A percentile compares a stretch with the other conserved stretches of the same genome.
Evolutionary conservation across 345 rosid species (phyloP).

Genomic region (Cardamine occulta): DNA sequence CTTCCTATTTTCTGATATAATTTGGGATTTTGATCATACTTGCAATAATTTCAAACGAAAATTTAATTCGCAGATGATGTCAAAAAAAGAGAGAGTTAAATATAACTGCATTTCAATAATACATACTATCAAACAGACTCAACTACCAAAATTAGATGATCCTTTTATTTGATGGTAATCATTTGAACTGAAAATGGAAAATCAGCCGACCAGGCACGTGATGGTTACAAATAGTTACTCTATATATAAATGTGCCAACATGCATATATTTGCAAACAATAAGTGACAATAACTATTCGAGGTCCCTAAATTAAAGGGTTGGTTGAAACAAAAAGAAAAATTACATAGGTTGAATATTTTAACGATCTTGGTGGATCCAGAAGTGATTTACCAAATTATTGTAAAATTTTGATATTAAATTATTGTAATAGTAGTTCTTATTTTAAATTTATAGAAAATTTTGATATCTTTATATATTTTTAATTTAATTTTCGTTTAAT

Average conservation of each 20-base stretch:
- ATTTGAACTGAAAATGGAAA: constrained; percentile 1
- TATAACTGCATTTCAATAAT: background rate
- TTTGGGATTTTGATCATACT: background rate
- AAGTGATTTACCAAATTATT: background rate
- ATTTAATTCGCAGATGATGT: background rate
- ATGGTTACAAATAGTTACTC: constrained; percentile 12
- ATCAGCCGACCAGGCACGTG: constrained; percentile 31
- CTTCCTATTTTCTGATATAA: background rate
- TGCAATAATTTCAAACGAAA: background rate
- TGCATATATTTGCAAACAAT: constrained; percentile 26
- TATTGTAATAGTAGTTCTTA: too few species aligned
- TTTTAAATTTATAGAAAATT: too few species aligned
- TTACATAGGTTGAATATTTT: background rate
- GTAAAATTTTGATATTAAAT: background rate
- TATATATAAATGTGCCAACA: constrained; percentile 15
- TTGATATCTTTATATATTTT: background rate
- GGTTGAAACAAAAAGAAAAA: background rate
- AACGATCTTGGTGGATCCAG: background rate
- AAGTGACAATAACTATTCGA: constrained; percentile 25
- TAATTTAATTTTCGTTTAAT: background rate
- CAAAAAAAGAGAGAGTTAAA: background rate
- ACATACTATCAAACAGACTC: background rate
- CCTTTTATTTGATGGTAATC: constrained; percentile 7
- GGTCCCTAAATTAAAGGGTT: constrained; percentile 13
- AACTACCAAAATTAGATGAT: background rate